Conservation (phyloP, 208 protist genomes). For the Trypanosoma brucei region DNA sequence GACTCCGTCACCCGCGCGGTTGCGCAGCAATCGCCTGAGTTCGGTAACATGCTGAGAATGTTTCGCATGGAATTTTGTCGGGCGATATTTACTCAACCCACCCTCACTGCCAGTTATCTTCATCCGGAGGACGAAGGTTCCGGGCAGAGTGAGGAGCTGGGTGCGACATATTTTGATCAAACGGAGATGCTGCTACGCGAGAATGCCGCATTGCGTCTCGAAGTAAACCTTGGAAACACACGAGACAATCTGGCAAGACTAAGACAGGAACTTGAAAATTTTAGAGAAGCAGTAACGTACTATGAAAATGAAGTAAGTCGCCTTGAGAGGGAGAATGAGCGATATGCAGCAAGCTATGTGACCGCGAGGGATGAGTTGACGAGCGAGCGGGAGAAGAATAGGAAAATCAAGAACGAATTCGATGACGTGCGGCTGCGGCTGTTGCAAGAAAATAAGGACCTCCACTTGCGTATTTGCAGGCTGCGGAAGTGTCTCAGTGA, state of each 20-base stretch:
- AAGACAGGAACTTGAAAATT: conserved; percentile 40
- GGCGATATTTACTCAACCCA: conserved; percentile 46
- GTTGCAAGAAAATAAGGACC: conserved; percentile 85
- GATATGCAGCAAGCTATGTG: conserved; percentile 45
- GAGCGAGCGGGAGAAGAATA: conserved; percentile 17
- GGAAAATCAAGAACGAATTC: conserved; percentile 22
- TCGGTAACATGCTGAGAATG: conserved; percentile 68
- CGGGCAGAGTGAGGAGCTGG: not conserved
- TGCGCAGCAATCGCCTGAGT: conserved; percentile 37
- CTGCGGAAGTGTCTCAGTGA: conserved; percentile 77
- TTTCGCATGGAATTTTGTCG: conserved; percentile 84
- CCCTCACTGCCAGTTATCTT: conserved; percentile 8
- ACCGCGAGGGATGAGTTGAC: conserved; percentile 35
- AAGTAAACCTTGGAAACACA: conserved; percentile 52
- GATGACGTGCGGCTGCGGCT: conserved; percentile 57
- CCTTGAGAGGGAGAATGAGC: conserved; percentile 62
- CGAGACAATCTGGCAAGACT: conserved; percentile 47
- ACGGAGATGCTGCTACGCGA: conserved; percentile 55
- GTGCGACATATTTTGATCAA: conserved; percentile 77
- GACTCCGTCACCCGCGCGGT: conserved; percentile 43
- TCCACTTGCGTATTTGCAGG: conserved; percentile 81
- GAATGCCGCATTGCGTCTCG: conserved; percentile 49
- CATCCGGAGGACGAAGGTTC: not conserved
- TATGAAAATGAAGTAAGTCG: conserved; percentile 72
- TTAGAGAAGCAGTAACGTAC: conserved; percentile 39